Evolutionary conservation across 2,329 filamentous ascomycete genomes (phyloP).

Genomic region (Calonectria naviculata): DNA sequence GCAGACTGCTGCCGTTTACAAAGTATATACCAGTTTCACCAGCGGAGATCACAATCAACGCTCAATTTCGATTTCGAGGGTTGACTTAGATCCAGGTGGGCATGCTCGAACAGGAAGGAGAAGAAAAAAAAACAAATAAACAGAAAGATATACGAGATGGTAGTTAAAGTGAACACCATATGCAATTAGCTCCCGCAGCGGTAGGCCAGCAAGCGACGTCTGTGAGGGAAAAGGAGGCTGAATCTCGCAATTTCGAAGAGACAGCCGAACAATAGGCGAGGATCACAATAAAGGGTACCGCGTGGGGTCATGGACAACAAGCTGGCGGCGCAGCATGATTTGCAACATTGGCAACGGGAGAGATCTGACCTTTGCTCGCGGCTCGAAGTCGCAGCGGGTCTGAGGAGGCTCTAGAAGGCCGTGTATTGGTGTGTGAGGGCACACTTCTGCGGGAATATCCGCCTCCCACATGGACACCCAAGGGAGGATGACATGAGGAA

Average conservation of each 20-base stretch:
- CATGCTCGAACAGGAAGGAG: not conserved
- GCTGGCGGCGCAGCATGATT: not conserved
- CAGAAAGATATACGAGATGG: not conserved
- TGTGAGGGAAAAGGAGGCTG: not conserved
- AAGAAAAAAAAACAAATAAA: not conserved
- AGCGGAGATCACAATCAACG: not conserved
- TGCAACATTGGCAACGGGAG: not conserved
- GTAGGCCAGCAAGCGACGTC: no score
- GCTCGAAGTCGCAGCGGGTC: not conserved
- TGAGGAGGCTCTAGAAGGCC: not conserved
- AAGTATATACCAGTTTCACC: not conserved
- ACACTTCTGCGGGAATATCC: not conserved
- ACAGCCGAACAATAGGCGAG: not conserved
- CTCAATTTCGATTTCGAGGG: not conserved
- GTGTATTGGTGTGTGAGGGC: not conserved
- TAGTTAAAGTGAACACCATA: not conserved
- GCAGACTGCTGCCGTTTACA: not conserved
- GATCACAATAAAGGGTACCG: not conserved
- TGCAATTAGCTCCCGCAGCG: not conserved
- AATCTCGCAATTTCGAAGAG: not conserved
- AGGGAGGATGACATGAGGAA: not conserved
- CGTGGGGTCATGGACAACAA: not conserved
- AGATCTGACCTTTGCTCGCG: not conserved
- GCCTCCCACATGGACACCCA: not conserved
- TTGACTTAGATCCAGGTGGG: not conserved